These are phyloP conservation scores for Crucibulum cyathiforme DNA, from an alignment of 1,284 basidiomycete genomes.

Conservation along the genomic window DNA sequence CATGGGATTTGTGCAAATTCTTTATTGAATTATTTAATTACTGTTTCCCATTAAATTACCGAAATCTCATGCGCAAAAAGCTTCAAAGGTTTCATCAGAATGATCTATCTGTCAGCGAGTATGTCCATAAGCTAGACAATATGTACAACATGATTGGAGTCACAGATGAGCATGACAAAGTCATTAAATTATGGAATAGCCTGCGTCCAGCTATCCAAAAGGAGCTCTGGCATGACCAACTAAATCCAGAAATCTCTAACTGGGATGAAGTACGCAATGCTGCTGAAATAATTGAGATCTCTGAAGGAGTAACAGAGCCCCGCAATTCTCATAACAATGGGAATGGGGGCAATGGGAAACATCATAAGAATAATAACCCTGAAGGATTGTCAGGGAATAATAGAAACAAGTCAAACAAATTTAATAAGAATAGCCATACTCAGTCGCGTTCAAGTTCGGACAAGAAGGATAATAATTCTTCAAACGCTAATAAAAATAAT, in stretches of 20 bases:
- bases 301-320: slow-evolving; percentile 2
- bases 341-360: too few relatives aligned
- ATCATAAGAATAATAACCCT: too few relatives aligned
- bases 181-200: slow-evolving; percentile 41
- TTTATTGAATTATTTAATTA: too few relatives aligned
- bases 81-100: slow-evolving; percentile 22
- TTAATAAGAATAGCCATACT: too few relatives aligned
- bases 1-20: too few relatives aligned
- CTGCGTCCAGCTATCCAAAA: slow-evolving; percentile 30
- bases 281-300: slow-evolving; percentile 34
- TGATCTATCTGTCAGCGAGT: slow-evolving; percentile 28
- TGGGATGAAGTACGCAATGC: slow-evolving; percentile 22
- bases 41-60: slow-evolving; percentile 34
- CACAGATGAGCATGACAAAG: slow-evolving; percentile 30
- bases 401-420: too few relatives aligned
- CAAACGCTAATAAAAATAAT: neutral
- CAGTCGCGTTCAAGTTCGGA: neutral
- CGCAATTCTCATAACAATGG: neutral
- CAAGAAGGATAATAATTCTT: neutral
- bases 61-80: slow-evolving; percentile 21
- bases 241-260: slow-evolving; percentile 35
- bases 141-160: slow-evolving; percentile 38
- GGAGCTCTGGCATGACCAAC: slow-evolving; percentile 29
- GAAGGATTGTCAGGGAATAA: too few relatives aligned
- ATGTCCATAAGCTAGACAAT: slow-evolving; percentile 36